These are phyloP conservation scores for Lachnellula occidentalis DNA, from an alignment of 2,329 filamentous ascomycete genomes.

Conservation along the genomic window DNA sequence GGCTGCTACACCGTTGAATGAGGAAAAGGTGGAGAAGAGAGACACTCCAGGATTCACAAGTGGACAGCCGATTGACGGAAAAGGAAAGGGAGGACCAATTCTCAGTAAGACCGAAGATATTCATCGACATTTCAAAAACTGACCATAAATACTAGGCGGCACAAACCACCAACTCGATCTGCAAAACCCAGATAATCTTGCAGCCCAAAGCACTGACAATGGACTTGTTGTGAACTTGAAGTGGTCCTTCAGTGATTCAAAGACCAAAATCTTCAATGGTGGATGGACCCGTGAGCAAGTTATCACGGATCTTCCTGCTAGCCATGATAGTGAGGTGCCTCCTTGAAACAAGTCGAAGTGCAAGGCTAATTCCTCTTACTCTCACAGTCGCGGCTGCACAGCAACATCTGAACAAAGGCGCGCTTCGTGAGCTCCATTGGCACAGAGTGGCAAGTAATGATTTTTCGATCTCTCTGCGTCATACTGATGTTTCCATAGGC, in stretches of 20 bases:
- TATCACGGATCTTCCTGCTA: slow-evolving; percentile 59
- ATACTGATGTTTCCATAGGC: slow-evolving; percentile 37
- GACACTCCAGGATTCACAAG: slow-evolving; percentile 36
- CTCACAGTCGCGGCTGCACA: slow-evolving; percentile 52
- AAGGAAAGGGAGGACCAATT: slow-evolving; percentile 53
- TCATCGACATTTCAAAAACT: neutral
- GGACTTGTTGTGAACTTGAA: slow-evolving; percentile 63
- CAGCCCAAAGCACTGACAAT: slow-evolving; percentile 54
- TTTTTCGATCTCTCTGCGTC: too few species aligned
- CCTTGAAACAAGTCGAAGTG: too few species aligned
- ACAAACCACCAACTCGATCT: slow-evolving; percentile 57
- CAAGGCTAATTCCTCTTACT: too few species aligned
- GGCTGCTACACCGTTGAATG: neutral
- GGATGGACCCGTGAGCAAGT: slow-evolving; percentile 65
- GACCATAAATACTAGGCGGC: slow-evolving; percentile 42
- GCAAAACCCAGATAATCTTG: slow-evolving; percentile 59
- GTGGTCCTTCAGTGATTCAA: slow-evolving; percentile 65
- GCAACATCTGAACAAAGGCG: slow-evolving; percentile 62
- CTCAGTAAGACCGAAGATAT: slow-evolving; percentile 39
- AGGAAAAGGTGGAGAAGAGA: neutral
- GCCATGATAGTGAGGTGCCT: slow-evolving; percentile 44
- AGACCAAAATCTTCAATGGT: slow-evolving; percentile 54
- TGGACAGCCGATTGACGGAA: slow-evolving; percentile 51
- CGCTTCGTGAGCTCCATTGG: slow-evolving; percentile 63
- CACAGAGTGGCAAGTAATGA: slow-evolving; percentile 51